A percentile compares a stretch with the other conserved stretches of the same genome.
Evolutionary conservation across 495 filamentous ascomycete species (phyloP).

Genomic region (Parathielavia hyrcaniae): DNA sequence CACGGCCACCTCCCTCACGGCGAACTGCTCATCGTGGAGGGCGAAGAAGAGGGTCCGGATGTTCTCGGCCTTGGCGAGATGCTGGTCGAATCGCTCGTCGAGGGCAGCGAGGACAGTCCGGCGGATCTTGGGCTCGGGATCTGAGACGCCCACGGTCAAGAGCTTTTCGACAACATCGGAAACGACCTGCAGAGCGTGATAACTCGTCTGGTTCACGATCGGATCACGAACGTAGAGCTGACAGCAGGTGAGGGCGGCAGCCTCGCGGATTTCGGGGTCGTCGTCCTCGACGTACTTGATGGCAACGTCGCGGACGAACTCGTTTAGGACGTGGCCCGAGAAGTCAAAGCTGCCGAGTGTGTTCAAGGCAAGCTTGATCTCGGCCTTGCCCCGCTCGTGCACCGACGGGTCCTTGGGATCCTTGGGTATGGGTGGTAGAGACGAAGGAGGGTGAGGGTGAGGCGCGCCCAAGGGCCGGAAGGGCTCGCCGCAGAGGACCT

Average conservation of each 20-base stretch:
- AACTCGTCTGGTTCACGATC: conserved; percentile 94
- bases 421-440: conserved; percentile 73
- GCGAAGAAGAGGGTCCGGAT: conserved; percentile 92
- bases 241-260: conserved; percentile 92
- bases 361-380: conserved; percentile 85
- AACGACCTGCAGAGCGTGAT: conserved; percentile 92
- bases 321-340: conserved; percentile 83
- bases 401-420: conserved; percentile 72
- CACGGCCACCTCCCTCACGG: conserved; percentile 88
- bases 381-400: conserved; percentile 70
- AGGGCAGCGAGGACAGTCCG: conserved; percentile 80
- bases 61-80: conserved; percentile 91
- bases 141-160: conserved; percentile 86
- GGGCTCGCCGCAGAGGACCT: conserved; percentile 82
- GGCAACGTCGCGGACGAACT: conserved; percentile 96
- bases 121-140: conserved; percentile 82
- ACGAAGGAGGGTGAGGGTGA: conserved; percentile 52
- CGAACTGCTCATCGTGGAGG: conserved; percentile 90
- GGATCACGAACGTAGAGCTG: conserved; percentile 94
- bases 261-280: conserved; percentile 86
- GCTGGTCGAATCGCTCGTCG: conserved; percentile 88
- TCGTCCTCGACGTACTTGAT: conserved; percentile 97
- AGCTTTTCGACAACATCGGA: conserved; percentile 96
- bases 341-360: conserved; percentile 97
- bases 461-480: conserved; percentile 90